Evolutionary conservation across 2,329 filamentous ascomycete genomes (phyloP), one percentile per base, ranked within the genome.

Genomic region (Cryoendolithus antarcticus): DNA sequence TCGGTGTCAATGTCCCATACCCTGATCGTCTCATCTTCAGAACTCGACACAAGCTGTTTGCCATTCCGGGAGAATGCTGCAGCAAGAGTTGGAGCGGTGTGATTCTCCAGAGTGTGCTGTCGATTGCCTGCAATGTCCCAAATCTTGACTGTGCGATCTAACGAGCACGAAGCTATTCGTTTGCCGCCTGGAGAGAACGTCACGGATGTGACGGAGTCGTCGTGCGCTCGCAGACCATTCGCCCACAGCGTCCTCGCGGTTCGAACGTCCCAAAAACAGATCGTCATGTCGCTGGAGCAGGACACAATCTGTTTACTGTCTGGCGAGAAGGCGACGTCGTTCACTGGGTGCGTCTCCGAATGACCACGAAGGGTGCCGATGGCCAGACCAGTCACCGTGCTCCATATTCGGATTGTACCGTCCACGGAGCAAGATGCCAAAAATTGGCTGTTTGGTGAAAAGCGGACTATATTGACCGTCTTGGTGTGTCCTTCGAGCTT

Each of bases 361-460:
- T 96, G 91, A 6, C 86, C 91, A 39, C 88, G 75, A 24, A 96
- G 71, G 0, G 86, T 94, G 54, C 81, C 80, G 50, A 94, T 76
- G 62, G 95, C 96, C 54, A 71, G 74, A 45, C 74, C 77, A 47
- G 80, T 82, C 56, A 74, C 71, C 2, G 81, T 82, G 49, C 78
- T 84, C 88, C 88, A 96, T 19, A 95, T 64, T 63, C 93, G 94
- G 51, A 89, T 86, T 53, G 89, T 84, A 58, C 96, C 98, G 60
- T 98, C 91, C 66, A 89, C 96, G 3, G 81, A 80, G 6, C 84
- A 79, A 30, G 83, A 93, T 6, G 91, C 91, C 51, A 98, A 86
- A 43, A 89, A 72, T 6, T 75, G 71, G 29, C 86, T 89, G 55
- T 96, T 88, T 0, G 89, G 86, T 1, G 86, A 94, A 62, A 96